These are phyloP conservation scores for Morella rubra DNA, from an alignment of 306 rosid genomes.

Conservation along the genomic window DNA sequence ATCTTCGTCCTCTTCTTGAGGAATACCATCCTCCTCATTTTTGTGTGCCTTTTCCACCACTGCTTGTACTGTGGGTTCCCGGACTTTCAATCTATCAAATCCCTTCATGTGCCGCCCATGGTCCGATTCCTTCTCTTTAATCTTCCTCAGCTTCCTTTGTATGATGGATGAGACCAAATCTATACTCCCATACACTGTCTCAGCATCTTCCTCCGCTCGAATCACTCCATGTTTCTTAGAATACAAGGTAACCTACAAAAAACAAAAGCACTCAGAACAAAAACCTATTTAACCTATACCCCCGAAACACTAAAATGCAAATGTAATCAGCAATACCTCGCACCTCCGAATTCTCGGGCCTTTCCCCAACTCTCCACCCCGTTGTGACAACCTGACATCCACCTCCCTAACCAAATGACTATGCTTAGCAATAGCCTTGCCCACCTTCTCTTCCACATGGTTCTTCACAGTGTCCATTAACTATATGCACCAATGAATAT, in stretches of 20 bases:
- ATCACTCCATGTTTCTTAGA: slow-evolving; percentile 87
- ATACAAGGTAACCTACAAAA: slow-evolving; percentile 68
- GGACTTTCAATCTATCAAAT: slow-evolving; percentile 62
- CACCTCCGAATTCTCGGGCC: slow-evolving; percentile 78
- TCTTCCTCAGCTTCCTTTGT: slow-evolving; percentile 93
- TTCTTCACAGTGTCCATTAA: slow-evolving; percentile 71
- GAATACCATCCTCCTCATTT: slow-evolving; percentile 33
- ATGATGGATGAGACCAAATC: slow-evolving; percentile 85
- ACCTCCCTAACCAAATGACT: slow-evolving; percentile 82
- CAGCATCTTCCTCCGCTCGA: slow-evolving; percentile 85
- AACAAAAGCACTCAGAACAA: slow-evolving; percentile 13
- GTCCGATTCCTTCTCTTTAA: slow-evolving; percentile 84
- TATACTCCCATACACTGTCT: slow-evolving; percentile 74
- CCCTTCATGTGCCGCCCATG: slow-evolving; percentile 97
- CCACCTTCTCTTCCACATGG: slow-evolving; percentile 88
- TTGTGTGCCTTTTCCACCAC: slow-evolving; percentile 32
- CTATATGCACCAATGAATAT: slow-evolving; percentile 36
- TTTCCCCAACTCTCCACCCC: slow-evolving; percentile 92
- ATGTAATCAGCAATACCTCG: slow-evolving; percentile 49
- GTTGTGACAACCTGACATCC: slow-evolving; percentile 79
- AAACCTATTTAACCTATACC: neutral
- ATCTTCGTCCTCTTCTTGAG: slow-evolving; percentile 46
- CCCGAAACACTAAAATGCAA: slow-evolving; percentile 13
- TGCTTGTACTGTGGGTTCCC: slow-evolving; percentile 44
- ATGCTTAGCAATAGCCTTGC: slow-evolving; percentile 80